phyloP scores from a whole-genome alignment of 2,329 filamentous ascomycete species.

The Botrytis pseudocinerea region DNA sequence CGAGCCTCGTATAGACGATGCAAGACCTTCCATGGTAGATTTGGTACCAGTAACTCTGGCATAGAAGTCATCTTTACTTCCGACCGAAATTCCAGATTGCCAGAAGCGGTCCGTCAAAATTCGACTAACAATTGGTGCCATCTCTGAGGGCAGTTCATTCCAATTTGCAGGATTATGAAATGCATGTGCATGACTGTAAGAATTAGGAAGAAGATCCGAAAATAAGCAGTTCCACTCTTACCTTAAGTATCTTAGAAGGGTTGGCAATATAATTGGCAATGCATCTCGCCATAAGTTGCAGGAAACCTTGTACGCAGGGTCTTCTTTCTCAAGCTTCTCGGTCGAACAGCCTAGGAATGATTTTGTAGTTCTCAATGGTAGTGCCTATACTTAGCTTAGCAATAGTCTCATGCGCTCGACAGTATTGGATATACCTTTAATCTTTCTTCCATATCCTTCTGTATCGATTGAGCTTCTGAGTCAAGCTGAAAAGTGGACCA shows the following conservation, averaged over 20 bases:
- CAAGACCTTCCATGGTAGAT: constrained; percentile 86
- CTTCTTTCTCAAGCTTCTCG: constrained; percentile 77
- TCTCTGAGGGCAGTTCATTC: constrained; percentile 71
- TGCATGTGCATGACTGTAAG: constrained; percentile 77
- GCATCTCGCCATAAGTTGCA: constrained; percentile 81
- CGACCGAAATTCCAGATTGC: constrained; percentile 95
- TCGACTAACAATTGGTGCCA: constrained; percentile 73
- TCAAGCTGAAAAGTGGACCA: constrained; percentile 81
- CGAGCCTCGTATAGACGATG: constrained; percentile 86
- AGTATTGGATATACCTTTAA: constrained; percentile 54
- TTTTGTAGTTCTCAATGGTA: constrained; percentile 86
- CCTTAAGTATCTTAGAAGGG: constrained; percentile 77
- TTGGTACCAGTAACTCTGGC: constrained; percentile 87
- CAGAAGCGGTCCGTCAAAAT: constrained; percentile 95
- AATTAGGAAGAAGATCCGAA: constrained; percentile 48
- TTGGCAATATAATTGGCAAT: constrained; percentile 80
- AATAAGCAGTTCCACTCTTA: constrained; percentile 42
- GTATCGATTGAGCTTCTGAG: constrained; percentile 74
- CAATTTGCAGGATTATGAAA: constrained; percentile 88
- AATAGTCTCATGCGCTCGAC: background rate
- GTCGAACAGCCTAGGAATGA: constrained; percentile 90
- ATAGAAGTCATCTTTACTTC: constrained; percentile 96
- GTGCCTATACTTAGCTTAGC: constrained; percentile 43
- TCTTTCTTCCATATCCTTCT: constrained; percentile 74
- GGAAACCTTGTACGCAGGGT: constrained; percentile 72